Conservation (phyloP, 176 grass and related monocot genomes). For the maize (Zea mays) region Zm-B73-REFERENCE-NAM-5.0 NC_050100.1:211446001-211446500, state of each 20-base stretch:
- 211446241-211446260: neutral
- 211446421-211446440: neutral
- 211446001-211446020: slow-evolving; percentile 90
- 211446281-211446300: neutral
- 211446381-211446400: neutral
- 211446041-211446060: slow-evolving; percentile 84
- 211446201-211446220: neutral
- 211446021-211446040: slow-evolving; percentile 90
- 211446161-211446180: neutral
- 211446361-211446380: neutral
- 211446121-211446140: neutral
- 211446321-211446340: neutral
- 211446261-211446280: neutral
- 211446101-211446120: slow-evolving; percentile 6
- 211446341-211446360: neutral
- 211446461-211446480: neutral
- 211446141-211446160: slow-evolving; percentile 1
- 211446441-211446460: neutral
- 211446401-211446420: neutral
- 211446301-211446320: neutral
- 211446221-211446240: slow-evolving; percentile 2
- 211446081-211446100: slow-evolving; percentile 36
- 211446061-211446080: slow-evolving; percentile 64
- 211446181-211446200: neutral
- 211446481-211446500: neutral